Conservation (phyloP, 305 asterid species). For the Rubia balearica region DNA sequence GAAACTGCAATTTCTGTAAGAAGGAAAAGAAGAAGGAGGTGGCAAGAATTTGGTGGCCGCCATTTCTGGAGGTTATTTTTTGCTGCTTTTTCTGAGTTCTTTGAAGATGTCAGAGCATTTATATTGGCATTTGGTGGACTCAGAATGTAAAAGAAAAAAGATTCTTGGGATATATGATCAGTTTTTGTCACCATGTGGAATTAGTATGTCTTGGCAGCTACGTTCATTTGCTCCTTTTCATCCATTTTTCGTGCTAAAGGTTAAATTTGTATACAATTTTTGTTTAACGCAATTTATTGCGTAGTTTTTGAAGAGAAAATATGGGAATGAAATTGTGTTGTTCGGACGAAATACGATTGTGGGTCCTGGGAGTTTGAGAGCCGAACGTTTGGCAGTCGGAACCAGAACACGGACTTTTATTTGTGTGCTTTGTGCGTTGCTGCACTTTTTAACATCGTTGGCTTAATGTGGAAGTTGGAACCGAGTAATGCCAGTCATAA, state of each 20-base stretch:
- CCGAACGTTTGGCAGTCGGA: conserved; percentile 26
- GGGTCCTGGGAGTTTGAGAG: conserved; percentile 16
- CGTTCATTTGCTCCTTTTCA: conserved; percentile 19
- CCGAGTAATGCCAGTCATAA: neutral
- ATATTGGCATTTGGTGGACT: conserved; percentile 12
- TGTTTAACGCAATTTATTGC: neutral
- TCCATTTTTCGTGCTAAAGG: conserved; percentile 28
- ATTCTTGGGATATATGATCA: conserved; percentile 41
- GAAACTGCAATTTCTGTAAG: conserved; percentile 1
- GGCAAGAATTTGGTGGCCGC: conserved; percentile 36
- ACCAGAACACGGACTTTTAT: conserved; percentile 17
- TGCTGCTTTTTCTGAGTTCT: neutral
- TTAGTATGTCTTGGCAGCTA: conserved; percentile 3
- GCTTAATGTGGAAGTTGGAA: conserved; percentile 11
- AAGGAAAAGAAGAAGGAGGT: conserved; percentile 10
- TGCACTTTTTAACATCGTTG: conserved; percentile 23
- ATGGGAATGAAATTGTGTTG: neutral
- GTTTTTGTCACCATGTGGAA: conserved; percentile 24
- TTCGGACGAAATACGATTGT: neutral
- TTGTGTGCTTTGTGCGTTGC: conserved; percentile 17
- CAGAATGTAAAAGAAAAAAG: conserved; percentile 25
- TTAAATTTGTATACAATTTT: neutral
- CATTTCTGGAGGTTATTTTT: conserved; percentile 23
- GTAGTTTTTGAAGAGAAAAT: neutral
- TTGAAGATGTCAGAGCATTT: conserved; percentile 9